phyloP scores from a whole-genome alignment of 495 filamentous ascomycete genomes.

The Hyaloscypha variabilis region DNA sequence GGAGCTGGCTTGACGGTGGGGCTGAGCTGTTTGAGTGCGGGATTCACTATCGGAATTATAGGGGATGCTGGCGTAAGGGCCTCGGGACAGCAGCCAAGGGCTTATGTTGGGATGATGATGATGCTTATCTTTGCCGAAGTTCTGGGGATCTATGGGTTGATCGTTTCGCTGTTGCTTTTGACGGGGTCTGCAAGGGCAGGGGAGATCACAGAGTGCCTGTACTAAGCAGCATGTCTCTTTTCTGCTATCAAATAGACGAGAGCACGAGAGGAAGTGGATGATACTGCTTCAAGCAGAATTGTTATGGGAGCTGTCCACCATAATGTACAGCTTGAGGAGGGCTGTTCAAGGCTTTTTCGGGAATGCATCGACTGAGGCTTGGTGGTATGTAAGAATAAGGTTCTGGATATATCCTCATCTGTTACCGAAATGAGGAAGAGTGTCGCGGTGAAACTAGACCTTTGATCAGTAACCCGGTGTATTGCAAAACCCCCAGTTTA shows the following conservation, averaged over 20 bases:
- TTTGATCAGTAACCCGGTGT: no score
- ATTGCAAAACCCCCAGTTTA: neutral
- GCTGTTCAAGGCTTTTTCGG: neutral
- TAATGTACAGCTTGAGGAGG: neutral
- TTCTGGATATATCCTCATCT: neutral
- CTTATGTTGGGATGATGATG: constrained; percentile 93
- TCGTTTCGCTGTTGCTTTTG: constrained; percentile 22
- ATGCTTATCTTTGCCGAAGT: constrained; percentile 95
- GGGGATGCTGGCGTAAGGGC: constrained; percentile 87
- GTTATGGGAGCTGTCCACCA: neutral
- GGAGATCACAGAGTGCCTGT: neutral
- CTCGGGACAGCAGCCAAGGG: constrained; percentile 83
- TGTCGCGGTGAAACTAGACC: neutral
- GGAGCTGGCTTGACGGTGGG: constrained; percentile 50
- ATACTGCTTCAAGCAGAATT: neutral
- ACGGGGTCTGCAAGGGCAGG: neutral
- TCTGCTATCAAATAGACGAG: neutral
- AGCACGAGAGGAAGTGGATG: neutral
- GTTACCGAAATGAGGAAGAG: neutral
- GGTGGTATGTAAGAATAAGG: neutral
- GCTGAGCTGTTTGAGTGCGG: constrained; percentile 68
- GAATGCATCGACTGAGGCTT: neutral
- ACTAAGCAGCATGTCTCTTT: neutral
- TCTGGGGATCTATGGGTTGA: constrained; percentile 53
- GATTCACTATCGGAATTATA: constrained; percentile 92